Evolutionary conservation across 768 basidiomycete genomes (phyloP).

Genomic region (Rhodosporidiobolus sp.): DNA sequence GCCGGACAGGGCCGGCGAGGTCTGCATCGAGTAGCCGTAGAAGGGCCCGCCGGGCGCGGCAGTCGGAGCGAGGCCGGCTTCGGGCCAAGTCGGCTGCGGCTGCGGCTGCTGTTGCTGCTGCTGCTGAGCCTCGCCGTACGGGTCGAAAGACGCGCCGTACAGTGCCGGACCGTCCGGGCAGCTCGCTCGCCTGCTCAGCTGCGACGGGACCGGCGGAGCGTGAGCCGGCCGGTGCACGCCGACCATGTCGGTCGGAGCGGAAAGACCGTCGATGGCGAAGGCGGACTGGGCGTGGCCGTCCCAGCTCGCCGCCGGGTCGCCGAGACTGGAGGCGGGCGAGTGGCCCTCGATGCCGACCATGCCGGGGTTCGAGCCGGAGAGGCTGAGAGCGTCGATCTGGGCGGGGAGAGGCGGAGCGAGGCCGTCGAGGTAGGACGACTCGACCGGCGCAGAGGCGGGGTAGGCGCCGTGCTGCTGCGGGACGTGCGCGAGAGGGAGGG

Average conservation of each 20-base stretch:
- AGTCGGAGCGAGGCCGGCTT: not conserved
- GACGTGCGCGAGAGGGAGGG: not conserved
- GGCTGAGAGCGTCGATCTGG: not conserved
- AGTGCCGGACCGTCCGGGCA: not conserved
- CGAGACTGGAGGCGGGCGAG: conserved; percentile 14
- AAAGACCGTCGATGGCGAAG: not conserved
- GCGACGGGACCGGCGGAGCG: not conserved
- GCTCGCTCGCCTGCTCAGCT: conserved; percentile 9
- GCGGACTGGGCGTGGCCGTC: not conserved
- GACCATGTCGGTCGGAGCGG: too few relatives aligned
- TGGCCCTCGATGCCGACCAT: not conserved
- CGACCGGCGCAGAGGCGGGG: not conserved
- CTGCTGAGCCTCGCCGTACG: not conserved
- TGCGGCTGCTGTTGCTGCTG: not conserved
- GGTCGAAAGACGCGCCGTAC: not conserved
- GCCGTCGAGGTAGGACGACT: not conserved
- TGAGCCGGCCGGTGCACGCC: not conserved
- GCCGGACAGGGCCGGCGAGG: not conserved
- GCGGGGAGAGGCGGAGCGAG: not conserved
- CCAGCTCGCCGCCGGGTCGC: not conserved
- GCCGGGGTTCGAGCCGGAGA: not conserved
- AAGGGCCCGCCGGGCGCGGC: not conserved
- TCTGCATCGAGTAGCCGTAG: conserved; percentile 4
- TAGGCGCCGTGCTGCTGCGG: not conserved
- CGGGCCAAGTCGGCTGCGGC: not conserved